Conservation (phyloP, 208 protist species). For the Acanthamoeba divionensis region DNA sequence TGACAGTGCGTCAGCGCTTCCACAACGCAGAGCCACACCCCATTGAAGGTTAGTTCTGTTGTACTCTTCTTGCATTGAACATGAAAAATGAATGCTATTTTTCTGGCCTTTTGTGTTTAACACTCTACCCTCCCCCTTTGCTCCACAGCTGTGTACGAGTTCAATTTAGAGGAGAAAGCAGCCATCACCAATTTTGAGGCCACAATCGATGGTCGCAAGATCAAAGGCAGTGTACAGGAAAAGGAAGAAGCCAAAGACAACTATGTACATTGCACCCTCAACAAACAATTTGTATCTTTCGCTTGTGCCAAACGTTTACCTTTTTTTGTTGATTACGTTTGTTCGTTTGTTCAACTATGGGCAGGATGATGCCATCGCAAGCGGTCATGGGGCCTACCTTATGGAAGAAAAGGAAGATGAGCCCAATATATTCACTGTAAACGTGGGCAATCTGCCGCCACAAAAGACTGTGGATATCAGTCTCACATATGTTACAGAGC, state of each 20-base stretch:
- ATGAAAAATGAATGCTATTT: background rate
- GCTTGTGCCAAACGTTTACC: background rate
- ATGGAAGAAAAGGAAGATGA: constrained; percentile 40
- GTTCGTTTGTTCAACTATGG: background rate
- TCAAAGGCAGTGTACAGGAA: constrained; percentile 73
- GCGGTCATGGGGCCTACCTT: constrained; percentile 53
- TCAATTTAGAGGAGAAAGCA: constrained; percentile 74
- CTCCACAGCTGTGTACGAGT: constrained; percentile 58
- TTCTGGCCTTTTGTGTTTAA: background rate
- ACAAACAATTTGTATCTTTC: background rate
- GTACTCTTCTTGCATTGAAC: too few species aligned
- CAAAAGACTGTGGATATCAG: constrained; percentile 13
- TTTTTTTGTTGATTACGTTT: background rate
- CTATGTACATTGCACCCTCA: constrained; percentile 34
- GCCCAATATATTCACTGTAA: constrained; percentile 58
- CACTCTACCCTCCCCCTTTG: background rate
- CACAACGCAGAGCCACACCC: background rate
- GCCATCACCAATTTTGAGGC: constrained; percentile 77
- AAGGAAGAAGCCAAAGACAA: constrained; percentile 70
- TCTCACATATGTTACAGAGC: constrained; percentile 56
- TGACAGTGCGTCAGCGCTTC: constrained; percentile 5
- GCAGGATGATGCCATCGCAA: constrained; percentile 54
- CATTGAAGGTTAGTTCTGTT: background rate
- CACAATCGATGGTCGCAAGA: constrained; percentile 72
- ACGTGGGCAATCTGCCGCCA: constrained; percentile 54